Conservation (phyloP, 2,329 filamentous ascomycete species). For the Fusarium sp. region DNA sequence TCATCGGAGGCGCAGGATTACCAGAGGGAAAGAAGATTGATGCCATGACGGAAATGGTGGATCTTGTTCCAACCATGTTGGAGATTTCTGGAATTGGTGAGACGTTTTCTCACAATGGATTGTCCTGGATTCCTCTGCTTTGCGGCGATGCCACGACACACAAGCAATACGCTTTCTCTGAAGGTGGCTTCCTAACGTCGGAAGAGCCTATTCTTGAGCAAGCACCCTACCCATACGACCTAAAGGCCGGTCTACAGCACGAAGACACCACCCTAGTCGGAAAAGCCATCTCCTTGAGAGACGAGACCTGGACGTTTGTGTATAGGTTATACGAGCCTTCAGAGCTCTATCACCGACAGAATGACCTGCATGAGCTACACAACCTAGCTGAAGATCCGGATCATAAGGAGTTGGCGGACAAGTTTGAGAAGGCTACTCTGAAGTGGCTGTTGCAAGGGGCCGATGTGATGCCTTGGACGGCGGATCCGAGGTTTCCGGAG, state of each 20-base stretch:
- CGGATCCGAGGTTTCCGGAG: constrained; percentile 51
- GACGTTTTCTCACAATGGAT: constrained; percentile 55
- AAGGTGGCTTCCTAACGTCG: constrained; percentile 57
- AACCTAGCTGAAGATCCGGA: constrained; percentile 51
- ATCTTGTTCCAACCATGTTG: constrained; percentile 58
- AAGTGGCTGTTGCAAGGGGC: constrained; percentile 53
- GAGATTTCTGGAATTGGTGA: constrained; percentile 54
- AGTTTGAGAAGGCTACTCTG: constrained; percentile 49
- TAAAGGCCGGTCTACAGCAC: constrained; percentile 60
- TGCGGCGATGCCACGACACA: constrained; percentile 42
- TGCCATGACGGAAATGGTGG: constrained; percentile 59
- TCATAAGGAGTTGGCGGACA: constrained; percentile 37
- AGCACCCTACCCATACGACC: constrained; percentile 58
- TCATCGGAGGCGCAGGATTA: constrained; percentile 57
- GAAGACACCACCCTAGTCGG: constrained; percentile 57
- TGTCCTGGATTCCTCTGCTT: constrained; percentile 50
- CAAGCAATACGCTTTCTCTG: constrained; percentile 57
- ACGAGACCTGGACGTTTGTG: constrained; percentile 56
- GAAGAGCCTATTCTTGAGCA: constrained; percentile 61
- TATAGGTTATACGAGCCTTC: constrained; percentile 59
- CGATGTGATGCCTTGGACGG: constrained; percentile 53
- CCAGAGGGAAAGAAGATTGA: constrained; percentile 49
- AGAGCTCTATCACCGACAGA: constrained; percentile 56
- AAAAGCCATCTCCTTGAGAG: constrained; percentile 54
- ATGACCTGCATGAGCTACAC: constrained; percentile 54